Percentiles rank a stretch among this genome's conserved stretches.
Conservation (phyloP, 1,284 basidiomycete species). For the Ceratobasidium papillatum region DNA sequence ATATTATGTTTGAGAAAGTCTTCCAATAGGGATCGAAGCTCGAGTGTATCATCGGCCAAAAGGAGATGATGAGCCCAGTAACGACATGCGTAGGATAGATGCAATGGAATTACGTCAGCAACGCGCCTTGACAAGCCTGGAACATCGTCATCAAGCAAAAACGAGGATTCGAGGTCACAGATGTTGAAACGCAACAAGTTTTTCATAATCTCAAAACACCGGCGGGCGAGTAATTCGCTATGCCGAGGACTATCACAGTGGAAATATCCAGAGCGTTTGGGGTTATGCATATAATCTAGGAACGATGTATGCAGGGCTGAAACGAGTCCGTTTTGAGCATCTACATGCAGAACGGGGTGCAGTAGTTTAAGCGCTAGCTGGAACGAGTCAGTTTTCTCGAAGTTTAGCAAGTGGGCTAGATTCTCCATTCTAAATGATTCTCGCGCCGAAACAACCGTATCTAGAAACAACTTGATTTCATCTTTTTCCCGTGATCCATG, state of each 20-base stretch:
- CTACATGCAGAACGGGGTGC: background rate
- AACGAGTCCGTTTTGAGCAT: background rate
- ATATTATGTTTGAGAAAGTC: background rate
- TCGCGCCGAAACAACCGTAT: background rate
- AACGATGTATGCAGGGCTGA: background rate
- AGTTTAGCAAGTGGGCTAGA: background rate
- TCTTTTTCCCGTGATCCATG: background rate
- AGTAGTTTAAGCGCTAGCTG: background rate
- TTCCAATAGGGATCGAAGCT: background rate
- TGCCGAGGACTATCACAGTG: background rate
- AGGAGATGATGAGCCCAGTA: background rate
- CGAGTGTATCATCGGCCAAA: background rate
- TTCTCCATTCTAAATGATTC: background rate
- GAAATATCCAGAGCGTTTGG: background rate
- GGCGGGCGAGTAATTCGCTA: background rate
- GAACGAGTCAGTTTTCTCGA: background rate
- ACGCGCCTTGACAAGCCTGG: background rate
- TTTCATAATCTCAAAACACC: background rate
- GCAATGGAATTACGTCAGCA: background rate
- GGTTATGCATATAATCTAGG: background rate
- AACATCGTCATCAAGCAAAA: background rate
- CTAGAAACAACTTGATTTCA: background rate
- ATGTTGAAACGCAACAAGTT: background rate
- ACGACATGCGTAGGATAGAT: background rate
- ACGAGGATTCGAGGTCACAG: background rate